Evolutionary conservation across 805 yeast species (phyloP), one percentile per base, ranked within the genome.

Genomic region (Metschnikowia baotianmanensis): DNA sequence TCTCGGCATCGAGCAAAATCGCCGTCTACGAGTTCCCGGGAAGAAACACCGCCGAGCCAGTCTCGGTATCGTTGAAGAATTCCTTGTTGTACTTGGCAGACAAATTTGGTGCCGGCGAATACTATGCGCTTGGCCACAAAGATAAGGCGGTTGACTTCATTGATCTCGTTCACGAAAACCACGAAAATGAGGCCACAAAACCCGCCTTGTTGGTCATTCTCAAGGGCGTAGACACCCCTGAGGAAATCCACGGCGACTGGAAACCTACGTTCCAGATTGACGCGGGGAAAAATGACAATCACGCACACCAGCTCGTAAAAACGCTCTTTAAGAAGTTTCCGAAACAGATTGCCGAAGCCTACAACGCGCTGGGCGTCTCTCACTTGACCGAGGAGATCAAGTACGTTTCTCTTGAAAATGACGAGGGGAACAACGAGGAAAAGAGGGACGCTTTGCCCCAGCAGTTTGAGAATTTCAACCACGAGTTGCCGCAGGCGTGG

Each of bases 81-180:
- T 70, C 76, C 2, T 54, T 65, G 23, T 53, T 67, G 40, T 72
- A 69, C 50, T 63, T 76, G 46, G 72, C 77, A 27, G 77, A 74
- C 48, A 66, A 63, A 41, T 62, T 72, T 38, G 75, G 64, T 17
- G 62, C 69, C 18, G 62, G 72, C 17, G 63, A 61, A 17, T 56
- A 57, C 43, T 67, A 64, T 47, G 51, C 57, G 23, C 42, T 73
- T 29, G 52, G 52, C 29, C 35, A 35, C 31, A 65, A 64, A 17
- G 50, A 56, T n/a, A 47, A 54, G 17, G 59, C 62, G 21, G 48
- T 61, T 31, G 56, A 62, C 13, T 59, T 64, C 38, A 43, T 63
- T 23, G 56, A 56, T 13, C 33, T 44, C 10, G 42, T 49, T 11
- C 52, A 54, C 33, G 44, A 43, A 18, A 22, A 36, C 2, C 52